Percentiles rank a stretch among this genome's conserved stretches.
phyloP scores from a whole-genome alignment of 305 asterid species.

The Ilex paraguariensis region DNA sequence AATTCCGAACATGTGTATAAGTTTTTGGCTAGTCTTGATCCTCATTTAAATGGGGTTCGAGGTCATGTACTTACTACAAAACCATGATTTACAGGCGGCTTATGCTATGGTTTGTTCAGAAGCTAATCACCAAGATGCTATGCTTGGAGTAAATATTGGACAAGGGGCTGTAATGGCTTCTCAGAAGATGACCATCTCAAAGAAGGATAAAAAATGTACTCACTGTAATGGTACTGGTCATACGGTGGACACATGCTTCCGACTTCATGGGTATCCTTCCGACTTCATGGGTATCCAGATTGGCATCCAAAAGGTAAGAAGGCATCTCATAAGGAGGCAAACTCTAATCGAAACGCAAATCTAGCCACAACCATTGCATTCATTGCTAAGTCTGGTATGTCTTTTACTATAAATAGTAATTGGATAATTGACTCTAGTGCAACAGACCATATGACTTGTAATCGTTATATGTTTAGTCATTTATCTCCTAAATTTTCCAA shows the following conservation, averaged over 20 bases:
- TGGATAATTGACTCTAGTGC: no score
- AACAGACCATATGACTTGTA: no score
- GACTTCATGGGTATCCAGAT: conserved; percentile 3
- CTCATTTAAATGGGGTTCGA: not conserved
- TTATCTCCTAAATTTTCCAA: no score
- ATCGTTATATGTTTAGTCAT: no score
- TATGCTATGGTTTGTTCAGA: not conserved
- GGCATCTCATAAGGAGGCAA: not conserved
- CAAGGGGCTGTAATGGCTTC: not conserved
- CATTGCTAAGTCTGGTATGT: not conserved
- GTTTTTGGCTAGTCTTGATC: not conserved
- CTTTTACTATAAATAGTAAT: not conserved
- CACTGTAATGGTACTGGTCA: not conserved
- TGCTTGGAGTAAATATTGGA: not conserved
- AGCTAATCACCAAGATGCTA: not conserved
- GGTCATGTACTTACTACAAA: not conserved
- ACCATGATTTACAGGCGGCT: not conserved
- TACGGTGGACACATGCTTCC: not conserved
- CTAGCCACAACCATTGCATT: not conserved
- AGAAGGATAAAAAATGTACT: no score
- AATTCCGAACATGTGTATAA: not conserved
- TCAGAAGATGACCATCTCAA: not conserved
- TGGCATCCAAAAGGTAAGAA: not conserved
- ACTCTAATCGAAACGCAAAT: not conserved
- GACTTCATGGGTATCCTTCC: no score